Evolutionary conservation across 1,139 yeast species (phyloP).

Genomic region (Wickerhamomyces sp.): DNA sequence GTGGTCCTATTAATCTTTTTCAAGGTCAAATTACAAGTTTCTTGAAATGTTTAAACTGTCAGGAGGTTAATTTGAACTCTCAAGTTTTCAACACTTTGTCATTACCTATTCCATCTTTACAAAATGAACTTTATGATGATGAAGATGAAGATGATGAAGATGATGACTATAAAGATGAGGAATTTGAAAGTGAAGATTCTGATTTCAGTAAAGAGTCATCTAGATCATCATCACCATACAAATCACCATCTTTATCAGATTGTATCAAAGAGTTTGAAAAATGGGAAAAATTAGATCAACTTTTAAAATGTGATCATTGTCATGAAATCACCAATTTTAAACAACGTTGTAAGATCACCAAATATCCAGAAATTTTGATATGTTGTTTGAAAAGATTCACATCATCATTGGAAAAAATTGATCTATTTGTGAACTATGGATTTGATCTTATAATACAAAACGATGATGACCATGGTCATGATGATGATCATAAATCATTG

Average conservation of each 20-base stretch:
- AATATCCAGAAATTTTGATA: slow-evolving; percentile 68
- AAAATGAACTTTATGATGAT: no score
- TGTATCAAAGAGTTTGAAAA: slow-evolving; percentile 70
- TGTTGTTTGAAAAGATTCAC: slow-evolving; percentile 80
- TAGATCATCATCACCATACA: no score
- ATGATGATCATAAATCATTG: slow-evolving; percentile 32
- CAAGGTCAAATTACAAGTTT: slow-evolving; percentile 90
- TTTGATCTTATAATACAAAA: no score
- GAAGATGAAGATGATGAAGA: no score
- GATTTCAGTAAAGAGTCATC: no score
- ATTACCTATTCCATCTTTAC: slow-evolving; percentile 65
- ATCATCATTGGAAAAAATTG: slow-evolving; percentile 26
- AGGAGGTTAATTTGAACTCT: slow-evolving; percentile 79
- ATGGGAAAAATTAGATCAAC: slow-evolving; percentile 66
- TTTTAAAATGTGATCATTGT: slow-evolving; percentile 89
- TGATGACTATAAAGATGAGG: no score
- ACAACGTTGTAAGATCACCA: slow-evolving; percentile 62
- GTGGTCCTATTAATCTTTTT: slow-evolving; percentile 75
- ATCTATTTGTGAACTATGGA: slow-evolving; percentile 33
- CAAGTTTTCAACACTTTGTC: slow-evolving; percentile 75
- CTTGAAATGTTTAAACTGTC: slow-evolving; percentile 71
- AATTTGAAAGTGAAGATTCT: no score
- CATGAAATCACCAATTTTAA: slow-evolving; percentile 60
- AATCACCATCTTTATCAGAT: slow-evolving; percentile 37
- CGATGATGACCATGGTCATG: no score